Percentiles rank a stretch among this genome's conserved stretches.
Evolutionary conservation across 177 flowering plant genomes (phyloP).

Genomic region (Vitis hybrid): DNA sequence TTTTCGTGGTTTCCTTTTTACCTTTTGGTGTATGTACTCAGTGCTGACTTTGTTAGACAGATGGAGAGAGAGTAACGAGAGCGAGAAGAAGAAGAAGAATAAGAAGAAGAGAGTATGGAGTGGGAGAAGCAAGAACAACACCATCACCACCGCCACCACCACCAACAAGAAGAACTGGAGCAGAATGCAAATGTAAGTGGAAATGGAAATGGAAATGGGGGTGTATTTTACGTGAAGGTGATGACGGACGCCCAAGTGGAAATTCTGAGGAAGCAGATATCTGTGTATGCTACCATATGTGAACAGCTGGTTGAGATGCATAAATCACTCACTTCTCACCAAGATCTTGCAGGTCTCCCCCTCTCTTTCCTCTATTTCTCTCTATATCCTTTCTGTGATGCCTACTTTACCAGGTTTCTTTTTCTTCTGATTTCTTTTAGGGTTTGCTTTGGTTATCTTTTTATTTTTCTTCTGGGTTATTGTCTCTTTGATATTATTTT

Average conservation of each 20-base stretch:
- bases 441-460: not conserved
- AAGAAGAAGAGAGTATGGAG: constrained; percentile 35
- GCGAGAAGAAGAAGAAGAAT: constrained; percentile 4
- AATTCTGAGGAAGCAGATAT: constrained; percentile 70
- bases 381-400: not conserved
- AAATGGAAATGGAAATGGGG: constrained; percentile 15
- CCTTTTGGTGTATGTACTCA: not conserved
- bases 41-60: not conserved
- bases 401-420: not conserved
- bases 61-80: not conserved
- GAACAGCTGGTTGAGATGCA: constrained; percentile 94
- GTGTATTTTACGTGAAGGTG: constrained; percentile 62
- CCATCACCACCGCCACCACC: not conserved
- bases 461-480: not conserved
- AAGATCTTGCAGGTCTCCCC: constrained; percentile 64
- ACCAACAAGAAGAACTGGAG: not conserved
- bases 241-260: constrained; percentile 98
- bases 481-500: too few relatives aligned
- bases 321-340: constrained; percentile 71
- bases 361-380: constrained; percentile 8
- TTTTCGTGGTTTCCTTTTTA: not conserved
- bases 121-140: constrained; percentile 39
- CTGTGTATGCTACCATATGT: constrained; percentile 79
- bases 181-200: constrained; percentile 5
- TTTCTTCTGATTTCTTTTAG: not conserved